Evolutionary conservation across 148 eudicot species (phyloP), one percentile per base, ranked within the genome.

Genomic region (Silene latifolia): DNA sequence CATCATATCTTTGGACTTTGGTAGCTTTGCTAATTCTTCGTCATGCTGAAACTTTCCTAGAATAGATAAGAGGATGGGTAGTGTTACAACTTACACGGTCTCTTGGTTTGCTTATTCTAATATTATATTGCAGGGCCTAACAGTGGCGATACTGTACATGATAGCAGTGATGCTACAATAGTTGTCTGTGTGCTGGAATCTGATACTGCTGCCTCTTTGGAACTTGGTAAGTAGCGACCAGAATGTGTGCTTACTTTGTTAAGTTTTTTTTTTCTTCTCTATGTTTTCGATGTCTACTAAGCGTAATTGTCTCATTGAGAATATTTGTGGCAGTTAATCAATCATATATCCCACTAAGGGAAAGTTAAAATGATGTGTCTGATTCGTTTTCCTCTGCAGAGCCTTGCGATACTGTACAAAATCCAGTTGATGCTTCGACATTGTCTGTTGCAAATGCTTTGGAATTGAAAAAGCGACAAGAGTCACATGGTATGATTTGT

Each of bases 371-470:
- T 62, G 10, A 12, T 44, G 69, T 65, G 4, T 32, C 35, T 35
- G 69, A 62, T 61, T 51, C 29, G 19, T 23, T 53, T 53, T 51
- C 3, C 23, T 67, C 5, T 48, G 48, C 77, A 64, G 77, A n/a
- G 62, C 23, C 71, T 74, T 32, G 71, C 70, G 53, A 74, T 19
- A 39, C 70, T 64, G 62, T 27, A 48, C 59, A 18, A 15, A 7
- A 64, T 25, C 20, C 51, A 32, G 24, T 57, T 24, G 73, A 48
- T 51, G 61, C 59, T 51, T 70, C 42, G 6, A 19, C 53, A 47
- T 29, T 19, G 11, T 39, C 58, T 61, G 5, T 46, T 19, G 32
- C 35, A 32, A 32, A 32, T 32, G 35, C 69, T 2, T 63, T 24
- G 19, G 58, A 61, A 8, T 47, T 39, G 7, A 47, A 25, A 47